Evolutionary conservation across 768 basidiomycete species (phyloP).

Genomic region (Cantharellus cinnabarinus): DNA sequence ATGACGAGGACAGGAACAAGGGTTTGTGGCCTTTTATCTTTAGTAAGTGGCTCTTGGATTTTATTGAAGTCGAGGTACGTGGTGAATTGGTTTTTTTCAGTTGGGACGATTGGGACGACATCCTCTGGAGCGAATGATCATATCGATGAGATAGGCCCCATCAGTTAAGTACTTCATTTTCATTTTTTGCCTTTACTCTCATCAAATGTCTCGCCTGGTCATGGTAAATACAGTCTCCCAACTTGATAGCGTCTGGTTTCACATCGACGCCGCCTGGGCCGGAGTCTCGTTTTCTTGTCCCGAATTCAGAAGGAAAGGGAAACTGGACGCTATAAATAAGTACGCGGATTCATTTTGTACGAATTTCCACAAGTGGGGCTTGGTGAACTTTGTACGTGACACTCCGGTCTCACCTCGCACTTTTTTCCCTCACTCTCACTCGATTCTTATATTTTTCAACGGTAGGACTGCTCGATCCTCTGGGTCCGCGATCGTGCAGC

Average conservation of each 20-base stretch:
- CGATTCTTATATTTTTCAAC: not conserved
- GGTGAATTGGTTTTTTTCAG: slow-evolving; percentile 19
- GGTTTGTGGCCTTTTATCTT: slow-evolving; percentile 66
- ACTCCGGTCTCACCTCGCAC: not conserved
- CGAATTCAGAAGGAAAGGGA: slow-evolving; percentile 41
- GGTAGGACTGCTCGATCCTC: slow-evolving; percentile 42
- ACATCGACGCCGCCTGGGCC: slow-evolving; percentile 86
- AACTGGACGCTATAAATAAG: slow-evolving; percentile 52
- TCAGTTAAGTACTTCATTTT: slow-evolving; percentile 26
- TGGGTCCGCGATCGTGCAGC: slow-evolving; percentile 60
- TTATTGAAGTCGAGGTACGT: not conserved
- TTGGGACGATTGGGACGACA: slow-evolving; percentile 83
- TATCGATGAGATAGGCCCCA: slow-evolving; percentile 48
- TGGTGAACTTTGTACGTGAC: slow-evolving; percentile 42
- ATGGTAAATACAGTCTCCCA: not conserved
- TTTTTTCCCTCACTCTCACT: not conserved
- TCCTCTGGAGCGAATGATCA: slow-evolving; percentile 75
- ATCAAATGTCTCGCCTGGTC: slow-evolving; percentile 17
- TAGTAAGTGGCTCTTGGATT: slow-evolving; percentile 25
- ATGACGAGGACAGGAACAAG: slow-evolving; percentile 38
- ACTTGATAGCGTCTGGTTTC: slow-evolving; percentile 36
- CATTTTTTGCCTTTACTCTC: slow-evolving; percentile 33
- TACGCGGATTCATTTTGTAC: slow-evolving; percentile 65
- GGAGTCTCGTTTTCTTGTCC: slow-evolving; percentile 67
- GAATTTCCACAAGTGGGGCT: slow-evolving; percentile 93